Evolutionary conservation across 139 green algal genomes (phyloP).

Genomic region (Picochlorum sp.): DNA sequence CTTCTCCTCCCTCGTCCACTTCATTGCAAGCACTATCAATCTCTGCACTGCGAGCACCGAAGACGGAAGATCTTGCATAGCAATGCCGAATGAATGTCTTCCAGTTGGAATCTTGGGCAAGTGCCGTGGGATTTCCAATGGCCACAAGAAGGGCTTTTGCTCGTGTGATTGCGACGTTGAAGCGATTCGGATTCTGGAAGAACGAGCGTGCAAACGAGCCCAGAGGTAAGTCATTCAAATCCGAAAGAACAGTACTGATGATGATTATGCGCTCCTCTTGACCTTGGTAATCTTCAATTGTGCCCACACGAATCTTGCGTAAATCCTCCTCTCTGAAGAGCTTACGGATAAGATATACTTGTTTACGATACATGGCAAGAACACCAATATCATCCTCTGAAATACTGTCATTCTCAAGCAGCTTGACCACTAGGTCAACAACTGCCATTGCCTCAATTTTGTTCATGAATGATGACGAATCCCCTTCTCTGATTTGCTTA

Average conservation of each 20-base stretch:
- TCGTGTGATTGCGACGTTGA: constrained; percentile 86
- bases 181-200: constrained; percentile 63
- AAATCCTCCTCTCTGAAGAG: constrained; percentile 56
- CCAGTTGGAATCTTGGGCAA: constrained; percentile 58
- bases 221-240: neutral
- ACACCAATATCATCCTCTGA: constrained; percentile 38
- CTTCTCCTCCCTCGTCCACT: neutral
- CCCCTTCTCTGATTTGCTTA: constrained; percentile 49
- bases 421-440: constrained; percentile 40
- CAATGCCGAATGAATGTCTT: constrained; percentile 60
- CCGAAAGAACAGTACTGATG: constrained; percentile 63
- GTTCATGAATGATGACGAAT: constrained; percentile 59
- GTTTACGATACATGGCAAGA: constrained; percentile 51
- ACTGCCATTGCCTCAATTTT: constrained; percentile 44
- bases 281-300: constrained; percentile 58
- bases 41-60: constrained; percentile 14
- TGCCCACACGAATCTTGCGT: constrained; percentile 60
- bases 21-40: neutral
- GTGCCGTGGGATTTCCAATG: constrained; percentile 61
- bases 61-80: constrained; percentile 24
- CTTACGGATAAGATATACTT: constrained; percentile 61
- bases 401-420: constrained; percentile 15
- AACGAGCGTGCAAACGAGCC: constrained; percentile 13
- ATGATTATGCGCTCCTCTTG: constrained; percentile 78
- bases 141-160: constrained; percentile 77